phyloP scores from a whole-genome alignment of 2,329 filamentous ascomycete species.

The Colletotrichum musae region DNA sequence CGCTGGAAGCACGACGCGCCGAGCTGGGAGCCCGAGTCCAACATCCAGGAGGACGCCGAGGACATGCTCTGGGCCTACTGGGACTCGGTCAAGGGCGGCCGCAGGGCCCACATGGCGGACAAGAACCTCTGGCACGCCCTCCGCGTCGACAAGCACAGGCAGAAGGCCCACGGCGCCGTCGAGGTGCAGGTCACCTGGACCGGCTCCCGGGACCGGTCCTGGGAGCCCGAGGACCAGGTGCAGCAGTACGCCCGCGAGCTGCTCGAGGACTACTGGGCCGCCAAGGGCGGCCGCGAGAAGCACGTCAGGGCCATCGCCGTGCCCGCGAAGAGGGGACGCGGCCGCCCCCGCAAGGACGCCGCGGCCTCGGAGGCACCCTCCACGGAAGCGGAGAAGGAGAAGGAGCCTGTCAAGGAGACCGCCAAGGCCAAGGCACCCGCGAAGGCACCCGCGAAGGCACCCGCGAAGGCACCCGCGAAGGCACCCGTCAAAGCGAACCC shows the following conservation, averaged over 20 bases:
- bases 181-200: slow-evolving; percentile 34
- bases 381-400: neutral
- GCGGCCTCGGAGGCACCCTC: neutral
- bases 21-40: slow-evolving; percentile 52
- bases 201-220: slow-evolving; percentile 37
- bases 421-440: neutral
- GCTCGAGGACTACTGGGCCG: slow-evolving; percentile 50
- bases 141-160: slow-evolving; percentile 36
- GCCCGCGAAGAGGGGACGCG: slow-evolving; percentile 24
- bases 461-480: neutral
- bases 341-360: slow-evolving; percentile 29
- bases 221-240: slow-evolving; percentile 40
- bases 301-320: slow-evolving; percentile 35
- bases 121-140: slow-evolving; percentile 42
- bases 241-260: slow-evolving; percentile 24
- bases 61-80: slow-evolving; percentile 47
- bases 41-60: slow-evolving; percentile 51
- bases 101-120: slow-evolving; percentile 35
- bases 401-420: neutral
- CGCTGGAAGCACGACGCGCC: slow-evolving; percentile 48
- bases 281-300: slow-evolving; percentile 48
- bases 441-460: neutral
- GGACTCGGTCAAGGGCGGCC: slow-evolving; percentile 40
- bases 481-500: neutral
- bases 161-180: slow-evolving; percentile 26